Evolutionary conservation across 2,329 filamentous ascomycete genomes (phyloP).

Genomic region (Trichoderma cornu-damae): DNA sequence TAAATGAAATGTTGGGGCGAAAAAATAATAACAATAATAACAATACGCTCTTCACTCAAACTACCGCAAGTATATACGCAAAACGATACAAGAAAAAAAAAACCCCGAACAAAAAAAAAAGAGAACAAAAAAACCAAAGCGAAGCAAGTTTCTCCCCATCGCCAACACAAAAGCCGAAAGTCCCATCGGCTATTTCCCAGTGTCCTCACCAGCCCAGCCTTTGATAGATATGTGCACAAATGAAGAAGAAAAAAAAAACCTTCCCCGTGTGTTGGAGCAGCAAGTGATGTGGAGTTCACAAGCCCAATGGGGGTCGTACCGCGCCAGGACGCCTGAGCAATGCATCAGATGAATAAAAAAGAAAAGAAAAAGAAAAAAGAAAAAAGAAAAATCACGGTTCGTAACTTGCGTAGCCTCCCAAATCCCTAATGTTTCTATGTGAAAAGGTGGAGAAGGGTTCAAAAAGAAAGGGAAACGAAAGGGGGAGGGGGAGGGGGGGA

Average conservation of each 20-base stretch:
- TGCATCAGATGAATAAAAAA: constrained; percentile 12
- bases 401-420: background rate
- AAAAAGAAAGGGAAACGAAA: too few relatives aligned
- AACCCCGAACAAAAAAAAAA: background rate
- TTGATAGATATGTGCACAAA: background rate
- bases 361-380: background rate
- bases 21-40: background rate
- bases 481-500: too few relatives aligned
- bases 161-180: background rate
- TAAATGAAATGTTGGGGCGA: too few relatives aligned
- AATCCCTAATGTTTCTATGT: background rate
- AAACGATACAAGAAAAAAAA: background rate
- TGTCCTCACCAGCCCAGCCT: background rate
- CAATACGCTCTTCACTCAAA: background rate
- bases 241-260: background rate
- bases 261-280: background rate
- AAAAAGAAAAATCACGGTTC: background rate
- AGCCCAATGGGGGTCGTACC: background rate
- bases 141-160: background rate
- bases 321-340: constrained; percentile 14
- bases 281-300: background rate
- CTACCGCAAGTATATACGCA: background rate
- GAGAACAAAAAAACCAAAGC: background rate
- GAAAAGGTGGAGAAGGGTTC: too few relatives aligned
- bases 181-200: background rate